A percentile compares a stretch with the other conserved stretches of the same genome.
Evolutionary conservation across 208 protist species (phyloP).

Genomic region (Trypanosoma avium): DNA sequence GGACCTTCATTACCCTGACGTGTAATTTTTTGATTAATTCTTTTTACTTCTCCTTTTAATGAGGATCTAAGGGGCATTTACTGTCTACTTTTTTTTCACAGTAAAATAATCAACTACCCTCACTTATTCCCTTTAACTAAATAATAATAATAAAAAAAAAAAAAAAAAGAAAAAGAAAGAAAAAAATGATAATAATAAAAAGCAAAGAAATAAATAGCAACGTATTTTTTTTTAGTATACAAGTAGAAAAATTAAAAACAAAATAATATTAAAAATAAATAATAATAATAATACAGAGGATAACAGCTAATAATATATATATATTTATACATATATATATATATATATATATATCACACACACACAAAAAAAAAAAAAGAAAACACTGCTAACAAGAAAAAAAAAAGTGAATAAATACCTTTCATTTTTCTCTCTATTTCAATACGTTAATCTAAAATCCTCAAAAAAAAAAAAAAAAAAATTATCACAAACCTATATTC

Average conservation of each 20-base stretch:
- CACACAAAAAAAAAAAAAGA: neutral
- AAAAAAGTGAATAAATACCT: conserved; percentile 3
- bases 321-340: conserved; percentile 9
- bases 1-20: neutral
- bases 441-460: neutral
- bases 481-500: too few relatives aligned
- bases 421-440: neutral
- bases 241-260: neutral
- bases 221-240: too few relatives aligned
- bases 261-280: neutral
- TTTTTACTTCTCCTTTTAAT: neutral
- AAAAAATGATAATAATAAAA: neutral
- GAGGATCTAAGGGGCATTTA: conserved; percentile 6
- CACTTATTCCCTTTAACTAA: neutral
- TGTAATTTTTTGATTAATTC: neutral
- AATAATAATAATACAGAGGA: neutral
- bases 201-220: conserved; percentile 5
- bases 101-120: neutral
- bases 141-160: conserved; percentile 2
- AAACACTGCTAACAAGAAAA: conserved; percentile 2
- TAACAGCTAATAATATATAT: neutral
- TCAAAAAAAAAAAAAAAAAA: neutral
- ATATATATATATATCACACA: neutral
- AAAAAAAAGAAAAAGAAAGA: neutral
- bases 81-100: neutral